Base-by-base conservation (phyloP, 257 asterid species). In the Solanum chiquidenum region DNA sequence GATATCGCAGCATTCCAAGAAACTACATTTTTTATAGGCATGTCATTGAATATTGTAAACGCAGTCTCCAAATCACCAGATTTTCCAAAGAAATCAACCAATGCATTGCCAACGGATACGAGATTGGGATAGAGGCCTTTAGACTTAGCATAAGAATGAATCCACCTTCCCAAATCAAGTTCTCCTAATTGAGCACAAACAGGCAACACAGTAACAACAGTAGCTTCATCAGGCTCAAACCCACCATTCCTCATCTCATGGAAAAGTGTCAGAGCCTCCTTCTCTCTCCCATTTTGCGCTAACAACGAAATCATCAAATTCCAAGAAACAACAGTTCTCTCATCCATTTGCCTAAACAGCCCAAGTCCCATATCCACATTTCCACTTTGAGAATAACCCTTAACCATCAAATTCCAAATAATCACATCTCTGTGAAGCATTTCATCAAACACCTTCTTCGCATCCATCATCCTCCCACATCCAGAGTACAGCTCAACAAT, bases 401-500 rank as follows among this genome's bases (percentile, higher is more conserved):
- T 92, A 58, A 92, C 44, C 92, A 91, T 91, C 91, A 92, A 91
- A 86, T 92, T 92, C 93, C 92, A 91, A 62, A 92, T 52, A 35
- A 90, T 89, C 58, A 92, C 93, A 85, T 92, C 91, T 88, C 91
- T 89, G 5, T 90, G 35, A 42, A 42, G 58, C 91, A 91, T 92
- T 89, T 91, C 93, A 83, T 92, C 93, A 73, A 92, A 92, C 91
- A 88, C 84, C 88, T 72, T 89, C 62, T 74, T 77, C 37, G 92
- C 94, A 1, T 90, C 92, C 4, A 21, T 87, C 87, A 90, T 92
- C 85, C 69, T 82, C 77, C 85, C 86, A 9, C 90, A 88, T n/a
- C 83, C 74, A 7, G 84, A 11, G 33, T 92, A 92, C 23, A 90
- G 29, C 86, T 92, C 94, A 38, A 92, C 88, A 37, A 92, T 9